Base-by-base conservation (phyloP, 495 filamentous ascomycete genomes). In the Aeminium ludgeri region DNA sequence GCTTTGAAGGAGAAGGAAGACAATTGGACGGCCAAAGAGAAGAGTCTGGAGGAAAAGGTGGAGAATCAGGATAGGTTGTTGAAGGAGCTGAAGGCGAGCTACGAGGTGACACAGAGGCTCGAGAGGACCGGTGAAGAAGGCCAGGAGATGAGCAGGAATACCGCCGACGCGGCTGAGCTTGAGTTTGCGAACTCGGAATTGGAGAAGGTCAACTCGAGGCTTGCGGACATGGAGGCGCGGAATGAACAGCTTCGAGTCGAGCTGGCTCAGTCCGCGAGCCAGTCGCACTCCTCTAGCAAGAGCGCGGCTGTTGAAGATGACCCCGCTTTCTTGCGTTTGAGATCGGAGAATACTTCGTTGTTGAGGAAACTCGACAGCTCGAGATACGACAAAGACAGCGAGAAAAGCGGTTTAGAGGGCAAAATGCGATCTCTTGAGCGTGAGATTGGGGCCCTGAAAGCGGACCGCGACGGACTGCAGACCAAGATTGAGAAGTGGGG, bases 1-100 rank as follows among this genome's bases (percentile, higher is more conserved):
- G 86, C 95, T n/a, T 58, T 99, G 25, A 72, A 77, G 25, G 89
- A 99, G 66, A 95, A 95, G 62, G 76, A 83, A 45, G 83, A 86
- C 54, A 96, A 96, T 54, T 96, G 89, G 89, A 74, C 80, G 43
- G 80, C 86, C 23, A 96, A 93, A 57, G 89, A 99, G 65, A 81
- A 80, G 58, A 80, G 71, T 30, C 62, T 95, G 30, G 84, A 89
- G 52, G 87, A 95, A 48, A 95, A 94, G 57, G 66, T 92, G 16
- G 89, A 93, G 55, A 87, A 79, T 49, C 89, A 96, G 55, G 89
- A 99, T 23, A 76, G 85, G 6, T 62, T 96, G 30, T 59, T 99
- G 36, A 94, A 82, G 55, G 89, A 96, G 52, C 69, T 96, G 46
- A 96, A 95, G 63, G 89, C 89, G 16, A 94, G 76, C 59, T 95